A percentile compares a stretch with the other conserved stretches of the same genome.
Conservation (phyloP, 129 eudicot genomes). For the Scalesia atractyloides region DNA sequence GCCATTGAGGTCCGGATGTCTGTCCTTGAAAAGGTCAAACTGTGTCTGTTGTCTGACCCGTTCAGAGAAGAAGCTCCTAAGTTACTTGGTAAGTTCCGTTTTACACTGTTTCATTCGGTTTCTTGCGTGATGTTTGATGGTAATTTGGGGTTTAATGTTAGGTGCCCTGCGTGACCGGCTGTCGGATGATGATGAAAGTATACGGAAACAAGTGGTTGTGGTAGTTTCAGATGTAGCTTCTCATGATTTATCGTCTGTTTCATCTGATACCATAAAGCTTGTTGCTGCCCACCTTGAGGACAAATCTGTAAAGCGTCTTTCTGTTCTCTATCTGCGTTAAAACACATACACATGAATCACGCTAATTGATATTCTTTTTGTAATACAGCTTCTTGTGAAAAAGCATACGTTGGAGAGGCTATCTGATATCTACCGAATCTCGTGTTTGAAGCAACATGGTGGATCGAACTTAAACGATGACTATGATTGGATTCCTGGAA, state of each 20-base stretch:
- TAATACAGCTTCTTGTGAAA: constrained; percentile 72
- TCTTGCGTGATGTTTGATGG: constrained; percentile 5
- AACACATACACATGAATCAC: neutral
- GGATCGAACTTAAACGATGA: constrained; percentile 47
- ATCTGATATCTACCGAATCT: constrained; percentile 68
- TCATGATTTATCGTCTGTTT: constrained; percentile 53
- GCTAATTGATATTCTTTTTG: constrained; percentile 11
- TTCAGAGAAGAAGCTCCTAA: constrained; percentile 72
- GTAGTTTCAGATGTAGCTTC: constrained; percentile 80
- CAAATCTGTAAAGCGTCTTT: constrained; percentile 65
- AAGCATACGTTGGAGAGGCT: constrained; percentile 82
- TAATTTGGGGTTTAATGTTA: constrained; percentile 34
- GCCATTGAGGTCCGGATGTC: constrained; percentile 75
- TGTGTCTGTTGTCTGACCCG: constrained; percentile 75
- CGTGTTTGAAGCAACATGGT: constrained; percentile 51
- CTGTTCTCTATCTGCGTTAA: neutral
- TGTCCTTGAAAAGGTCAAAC: constrained; percentile 70
- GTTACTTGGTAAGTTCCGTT: constrained; percentile 58
- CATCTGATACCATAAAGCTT: constrained; percentile 72
- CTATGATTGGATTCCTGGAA: constrained; percentile 92
- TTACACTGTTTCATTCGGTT: constrained; percentile 16
- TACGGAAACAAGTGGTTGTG: constrained; percentile 86
- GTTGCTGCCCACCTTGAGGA: constrained; percentile 86
- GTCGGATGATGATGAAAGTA: constrained; percentile 86
- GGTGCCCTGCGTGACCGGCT: constrained; percentile 85